phyloP scores from a whole-genome alignment of 495 filamentous ascomycete species.

The Parathielavia appendiculata region DNA sequence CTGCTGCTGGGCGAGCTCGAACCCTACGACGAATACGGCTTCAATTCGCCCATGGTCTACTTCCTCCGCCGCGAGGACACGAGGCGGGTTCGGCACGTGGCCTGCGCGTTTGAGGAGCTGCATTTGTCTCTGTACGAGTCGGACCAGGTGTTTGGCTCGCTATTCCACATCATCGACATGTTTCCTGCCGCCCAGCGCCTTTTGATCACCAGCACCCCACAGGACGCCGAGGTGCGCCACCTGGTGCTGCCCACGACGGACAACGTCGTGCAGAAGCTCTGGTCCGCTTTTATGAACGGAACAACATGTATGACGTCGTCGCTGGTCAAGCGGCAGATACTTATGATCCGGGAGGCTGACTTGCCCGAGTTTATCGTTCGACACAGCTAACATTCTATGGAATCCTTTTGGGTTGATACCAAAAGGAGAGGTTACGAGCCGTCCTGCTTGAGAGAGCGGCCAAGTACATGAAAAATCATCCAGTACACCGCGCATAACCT shows the following conservation, averaged over 20 bases:
- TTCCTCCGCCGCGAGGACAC: conserved; percentile 38
- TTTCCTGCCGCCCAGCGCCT: conserved; percentile 28
- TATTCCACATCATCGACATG: conserved; percentile 41
- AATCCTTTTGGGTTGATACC: background rate
- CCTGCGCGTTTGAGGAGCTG: conserved; percentile 35
- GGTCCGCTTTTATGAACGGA: conserved; percentile 37
- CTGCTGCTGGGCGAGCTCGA: conserved; percentile 40
- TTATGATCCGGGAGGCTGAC: conserved; percentile 34
- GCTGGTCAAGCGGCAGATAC: conserved; percentile 34
- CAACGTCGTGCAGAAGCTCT: conserved; percentile 40
- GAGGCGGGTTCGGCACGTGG: conserved; percentile 31
- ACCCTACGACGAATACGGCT: conserved; percentile 38
- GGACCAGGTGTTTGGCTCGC: conserved; percentile 37
- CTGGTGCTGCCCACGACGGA: conserved; percentile 20
- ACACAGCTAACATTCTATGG: conserved; percentile 6
- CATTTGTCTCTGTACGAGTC: conserved; percentile 25
- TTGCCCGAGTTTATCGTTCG: conserved; percentile 28
- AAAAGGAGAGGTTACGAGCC: too few species aligned
- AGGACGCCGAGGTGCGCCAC: conserved; percentile 26
- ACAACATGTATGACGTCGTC: conserved; percentile 28
- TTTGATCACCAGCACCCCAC: conserved; percentile 30
- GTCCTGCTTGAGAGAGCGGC: too few species aligned
- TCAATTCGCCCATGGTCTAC: conserved; percentile 40
- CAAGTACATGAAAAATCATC: too few species aligned
- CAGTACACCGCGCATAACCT: too few species aligned